These are phyloP conservation scores for Rhodotorula sp. DNA, from an alignment of 1,284 basidiomycete genomes.

Conservation along the genomic window DNA sequence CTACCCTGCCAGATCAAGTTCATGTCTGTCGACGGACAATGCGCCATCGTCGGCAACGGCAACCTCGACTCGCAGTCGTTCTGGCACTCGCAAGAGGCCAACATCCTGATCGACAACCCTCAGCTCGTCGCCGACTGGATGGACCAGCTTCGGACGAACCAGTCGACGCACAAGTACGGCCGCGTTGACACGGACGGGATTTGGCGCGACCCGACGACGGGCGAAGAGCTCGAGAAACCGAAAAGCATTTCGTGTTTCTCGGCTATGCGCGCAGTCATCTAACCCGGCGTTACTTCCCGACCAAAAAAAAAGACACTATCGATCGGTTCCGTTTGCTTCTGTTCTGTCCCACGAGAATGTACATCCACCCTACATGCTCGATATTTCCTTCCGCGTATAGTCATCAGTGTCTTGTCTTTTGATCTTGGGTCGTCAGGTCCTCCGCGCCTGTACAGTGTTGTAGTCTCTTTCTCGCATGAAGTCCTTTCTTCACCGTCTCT, in stretches of 20 bases:
- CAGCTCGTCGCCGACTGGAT: constrained; percentile 65
- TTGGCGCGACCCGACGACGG: constrained; percentile 60
- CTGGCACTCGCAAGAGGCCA: constrained; percentile 73
- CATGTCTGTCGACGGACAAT: constrained; percentile 67
- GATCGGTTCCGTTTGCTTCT: neutral
- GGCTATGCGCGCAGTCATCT: constrained; percentile 32
- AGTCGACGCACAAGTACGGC: constrained; percentile 68
- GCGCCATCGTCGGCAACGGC: constrained; percentile 68
- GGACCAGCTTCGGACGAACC: constrained; percentile 61
- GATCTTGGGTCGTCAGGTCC: neutral
- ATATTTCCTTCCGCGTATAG: too few species aligned
- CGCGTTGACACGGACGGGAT: constrained; percentile 62
- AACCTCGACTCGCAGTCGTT: constrained; percentile 68
- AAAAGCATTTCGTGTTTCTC: constrained; percentile 30
- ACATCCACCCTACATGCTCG: too few species aligned
- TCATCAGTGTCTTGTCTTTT: neutral
- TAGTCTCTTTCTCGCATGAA: neutral
- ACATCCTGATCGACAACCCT: constrained; percentile 68
- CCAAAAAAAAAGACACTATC: neutral
- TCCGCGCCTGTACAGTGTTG: neutral
- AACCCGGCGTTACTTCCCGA: neutral
- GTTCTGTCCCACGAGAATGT: neutral
- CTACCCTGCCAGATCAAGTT: constrained; percentile 60
- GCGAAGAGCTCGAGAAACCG: constrained; percentile 33
- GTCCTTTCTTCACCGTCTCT: neutral